Conservation (phyloP, 2,329 filamentous ascomycete genomes). For the Raffaelea ambrosiae region DNA sequence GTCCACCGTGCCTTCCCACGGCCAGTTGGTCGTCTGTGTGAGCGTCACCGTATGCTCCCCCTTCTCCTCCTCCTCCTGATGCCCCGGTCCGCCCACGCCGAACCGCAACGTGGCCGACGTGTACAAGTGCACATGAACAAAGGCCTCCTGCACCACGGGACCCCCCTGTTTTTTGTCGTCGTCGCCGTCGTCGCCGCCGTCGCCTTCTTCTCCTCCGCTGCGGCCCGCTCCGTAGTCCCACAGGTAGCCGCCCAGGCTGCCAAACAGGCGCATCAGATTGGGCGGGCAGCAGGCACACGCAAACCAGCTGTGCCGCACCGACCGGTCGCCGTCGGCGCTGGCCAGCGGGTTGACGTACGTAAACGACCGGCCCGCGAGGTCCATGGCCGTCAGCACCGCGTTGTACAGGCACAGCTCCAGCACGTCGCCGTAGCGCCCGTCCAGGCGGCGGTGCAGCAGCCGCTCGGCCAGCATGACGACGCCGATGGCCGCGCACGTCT, state of each 20-base stretch:
- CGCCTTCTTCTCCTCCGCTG: slow-evolving; percentile 1
- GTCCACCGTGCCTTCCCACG: slow-evolving; percentile 43
- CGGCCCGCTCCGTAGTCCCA: slow-evolving; percentile 37
- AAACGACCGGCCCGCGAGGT: slow-evolving; percentile 45
- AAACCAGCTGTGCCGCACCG: slow-evolving; percentile 47
- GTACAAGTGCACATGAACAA: slow-evolving; percentile 49
- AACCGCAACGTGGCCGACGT: slow-evolving; percentile 37
- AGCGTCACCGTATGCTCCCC: slow-evolving; percentile 28
- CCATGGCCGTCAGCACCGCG: slow-evolving; percentile 49
- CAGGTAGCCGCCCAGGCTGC: slow-evolving; percentile 47
- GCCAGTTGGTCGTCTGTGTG: slow-evolving; percentile 45
- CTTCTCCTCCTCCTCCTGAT: too few species aligned
- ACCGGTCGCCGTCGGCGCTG: slow-evolving; percentile 40
- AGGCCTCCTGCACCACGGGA: slow-evolving; percentile 8
- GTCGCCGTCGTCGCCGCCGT: neutral
- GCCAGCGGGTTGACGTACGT: slow-evolving; percentile 55
- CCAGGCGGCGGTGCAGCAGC: slow-evolving; percentile 42
- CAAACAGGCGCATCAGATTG: slow-evolving; percentile 47
- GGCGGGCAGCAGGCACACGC: slow-evolving; percentile 53
- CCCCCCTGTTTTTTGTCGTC: slow-evolving; percentile 7
- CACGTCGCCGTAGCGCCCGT: slow-evolving; percentile 45
- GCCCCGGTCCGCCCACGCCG: slow-evolving; percentile 17
- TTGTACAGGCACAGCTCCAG: slow-evolving; percentile 57
- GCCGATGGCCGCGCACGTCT: slow-evolving; percentile 53
- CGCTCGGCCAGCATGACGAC: slow-evolving; percentile 53